Conservation (phyloP, 2,329 filamentous ascomycete species). For the Aspergillus sp. region DNA sequence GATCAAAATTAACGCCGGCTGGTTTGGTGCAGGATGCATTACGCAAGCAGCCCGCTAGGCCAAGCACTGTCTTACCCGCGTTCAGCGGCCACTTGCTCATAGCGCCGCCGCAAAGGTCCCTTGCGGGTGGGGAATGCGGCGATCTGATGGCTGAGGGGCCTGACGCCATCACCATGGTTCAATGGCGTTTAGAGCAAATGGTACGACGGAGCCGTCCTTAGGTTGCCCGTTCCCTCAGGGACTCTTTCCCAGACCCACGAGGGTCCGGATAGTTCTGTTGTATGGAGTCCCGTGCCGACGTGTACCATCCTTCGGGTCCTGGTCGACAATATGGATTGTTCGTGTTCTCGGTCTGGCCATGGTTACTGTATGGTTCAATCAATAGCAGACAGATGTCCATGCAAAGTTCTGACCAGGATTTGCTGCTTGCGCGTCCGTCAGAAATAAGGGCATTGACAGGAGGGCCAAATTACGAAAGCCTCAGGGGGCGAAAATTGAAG, state of each 20-base stretch:
- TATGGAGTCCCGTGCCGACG: not conserved
- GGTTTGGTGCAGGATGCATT: constrained; percentile 30
- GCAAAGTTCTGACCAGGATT: not conserved
- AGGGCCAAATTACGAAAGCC: not conserved
- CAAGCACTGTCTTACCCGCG: constrained; percentile 34
- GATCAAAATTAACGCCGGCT: constrained; percentile 38
- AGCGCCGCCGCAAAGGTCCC: constrained; percentile 35
- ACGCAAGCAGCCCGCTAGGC: constrained; percentile 39
- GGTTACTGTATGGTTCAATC: not conserved
- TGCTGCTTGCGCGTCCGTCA: not conserved
- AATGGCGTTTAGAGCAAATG: constrained; percentile 21
- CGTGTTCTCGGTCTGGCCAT: not conserved
- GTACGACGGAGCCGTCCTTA: constrained; percentile 8
- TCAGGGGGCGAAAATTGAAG: constrained; percentile 11
- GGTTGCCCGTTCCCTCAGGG: constrained; percentile 10
- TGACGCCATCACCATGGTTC: constrained; percentile 31
- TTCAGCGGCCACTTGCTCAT: constrained; percentile 36
- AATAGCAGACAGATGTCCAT: not conserved
- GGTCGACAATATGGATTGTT: not conserved
- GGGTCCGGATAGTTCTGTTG: constrained; percentile 6
- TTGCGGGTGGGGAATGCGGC: constrained; percentile 42
- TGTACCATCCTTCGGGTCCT: not conserved
- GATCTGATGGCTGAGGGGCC: constrained; percentile 33
- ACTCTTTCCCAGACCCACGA: constrained; percentile 14
- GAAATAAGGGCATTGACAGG: not conserved